Percentiles rank a stretch among this genome's conserved stretches.
Conservation (phyloP, 352 stramenopile species). For the Thraustotheca clavata region DNA sequence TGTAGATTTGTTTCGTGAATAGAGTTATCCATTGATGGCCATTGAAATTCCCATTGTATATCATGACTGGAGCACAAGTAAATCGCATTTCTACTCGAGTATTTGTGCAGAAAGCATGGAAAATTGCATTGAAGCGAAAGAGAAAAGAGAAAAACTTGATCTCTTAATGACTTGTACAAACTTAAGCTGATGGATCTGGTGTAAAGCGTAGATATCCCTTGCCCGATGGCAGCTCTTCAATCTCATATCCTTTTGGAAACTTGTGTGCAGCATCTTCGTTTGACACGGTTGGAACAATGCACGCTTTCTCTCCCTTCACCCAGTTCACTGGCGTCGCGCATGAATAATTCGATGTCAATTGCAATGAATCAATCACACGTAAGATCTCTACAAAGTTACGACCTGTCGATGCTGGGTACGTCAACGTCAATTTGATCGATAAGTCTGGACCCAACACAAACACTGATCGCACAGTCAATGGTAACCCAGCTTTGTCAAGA, state of each 20-base stretch:
- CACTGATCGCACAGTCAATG: conserved; percentile 85
- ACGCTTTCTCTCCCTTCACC: conserved; percentile 49
- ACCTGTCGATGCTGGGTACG: conserved; percentile 88
- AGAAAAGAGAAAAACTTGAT: not conserved
- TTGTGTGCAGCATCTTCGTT: conserved; percentile 47
- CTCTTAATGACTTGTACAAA: conserved; percentile 11
- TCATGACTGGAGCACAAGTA: too few relatives aligned
- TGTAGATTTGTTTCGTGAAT: too few relatives aligned
- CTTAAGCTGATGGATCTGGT: conserved; percentile 26
- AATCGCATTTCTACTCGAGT: too few relatives aligned
- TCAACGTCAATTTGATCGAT: conserved; percentile 84
- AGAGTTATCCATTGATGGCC: too few relatives aligned
- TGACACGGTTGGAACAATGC: conserved; percentile 51
- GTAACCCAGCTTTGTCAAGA: conserved; percentile 61
- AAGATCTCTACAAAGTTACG: conserved; percentile 92
- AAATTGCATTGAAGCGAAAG: too few relatives aligned
- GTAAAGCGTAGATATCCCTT: conserved; percentile 76
- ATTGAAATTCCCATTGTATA: too few relatives aligned
- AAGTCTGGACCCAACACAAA: conserved; percentile 88
- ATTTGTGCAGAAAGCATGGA: too few relatives aligned
- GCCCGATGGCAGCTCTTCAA: conserved; percentile 58
- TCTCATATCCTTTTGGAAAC: conserved; percentile 46
- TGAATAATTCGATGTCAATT: conserved; percentile 49
- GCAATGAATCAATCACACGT: conserved; percentile 83
- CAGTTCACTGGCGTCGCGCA: conserved; percentile 67